Evolutionary conservation across 495 filamentous ascomycete genomes (phyloP).

Genomic region (Penicillium cosmopolitanum): DNA sequence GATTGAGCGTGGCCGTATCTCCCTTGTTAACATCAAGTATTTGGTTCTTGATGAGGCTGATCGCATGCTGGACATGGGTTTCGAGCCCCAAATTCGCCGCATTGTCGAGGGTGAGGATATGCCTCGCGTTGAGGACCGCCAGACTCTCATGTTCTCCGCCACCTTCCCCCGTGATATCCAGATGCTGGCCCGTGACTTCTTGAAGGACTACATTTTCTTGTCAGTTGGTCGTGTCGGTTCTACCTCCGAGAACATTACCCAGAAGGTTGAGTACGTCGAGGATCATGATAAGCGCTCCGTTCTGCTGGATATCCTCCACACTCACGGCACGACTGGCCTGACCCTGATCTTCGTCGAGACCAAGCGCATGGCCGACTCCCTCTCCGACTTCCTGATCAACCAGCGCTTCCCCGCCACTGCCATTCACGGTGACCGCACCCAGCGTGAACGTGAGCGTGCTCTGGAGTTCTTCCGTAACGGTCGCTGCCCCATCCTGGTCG

Average conservation of each 20-base stretch:
- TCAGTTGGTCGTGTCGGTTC: slow-evolving; percentile 98
- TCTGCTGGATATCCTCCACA: slow-evolving; percentile 95
- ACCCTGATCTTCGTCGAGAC: slow-evolving; percentile 99
- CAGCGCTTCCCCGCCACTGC: slow-evolving; percentile 98
- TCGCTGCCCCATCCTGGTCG: slow-evolving; percentile 93
- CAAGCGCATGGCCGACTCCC: slow-evolving; percentile 97
- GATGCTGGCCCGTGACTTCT: slow-evolving; percentile 96
- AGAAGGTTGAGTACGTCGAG: slow-evolving; percentile 98
- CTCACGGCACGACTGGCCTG: slow-evolving; percentile 79
- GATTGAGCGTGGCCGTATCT: slow-evolving; percentile 98
- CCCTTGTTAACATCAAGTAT: slow-evolving; percentile 95
- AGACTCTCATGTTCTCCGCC: slow-evolving; percentile 99
- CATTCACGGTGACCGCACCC: slow-evolving; percentile 97
- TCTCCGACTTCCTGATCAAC: slow-evolving; percentile 97
- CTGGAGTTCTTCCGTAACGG: slow-evolving; percentile 96
- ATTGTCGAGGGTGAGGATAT: slow-evolving; percentile 99
- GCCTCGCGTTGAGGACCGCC: slow-evolving; percentile 80
- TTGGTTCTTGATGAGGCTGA: slow-evolving; percentile 99
- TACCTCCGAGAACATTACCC: slow-evolving; percentile 99
- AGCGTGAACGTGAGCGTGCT: slow-evolving; percentile 97
- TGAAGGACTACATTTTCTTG: slow-evolving; percentile 98
- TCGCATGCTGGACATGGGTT: slow-evolving; percentile 99
- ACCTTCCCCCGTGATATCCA: slow-evolving; percentile 99
- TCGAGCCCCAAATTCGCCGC: slow-evolving; percentile 98
- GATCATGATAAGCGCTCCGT: slow-evolving; percentile 97